Evolutionary conservation across 2,329 filamentous ascomycete genomes (phyloP), one percentile per base, ranked within the genome.

Genomic region (Cladosporium sp.): DNA sequence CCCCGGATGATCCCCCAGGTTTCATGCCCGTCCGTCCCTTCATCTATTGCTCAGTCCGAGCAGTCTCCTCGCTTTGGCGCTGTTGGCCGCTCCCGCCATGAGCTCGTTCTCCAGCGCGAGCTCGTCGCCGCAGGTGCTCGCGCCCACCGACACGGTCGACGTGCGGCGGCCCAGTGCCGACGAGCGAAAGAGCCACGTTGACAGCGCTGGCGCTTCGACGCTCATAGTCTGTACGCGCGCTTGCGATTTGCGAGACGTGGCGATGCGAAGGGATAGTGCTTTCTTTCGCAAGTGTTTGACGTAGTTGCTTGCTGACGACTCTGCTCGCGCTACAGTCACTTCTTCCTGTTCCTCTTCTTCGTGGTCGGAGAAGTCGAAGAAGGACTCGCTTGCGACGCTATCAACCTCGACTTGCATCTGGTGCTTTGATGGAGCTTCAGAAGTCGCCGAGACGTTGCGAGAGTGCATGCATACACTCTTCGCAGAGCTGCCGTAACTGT

Each of bases 301-400:
- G 20, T 51, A 51, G 49, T 19, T 39, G 20, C 49, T 51, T 5
- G 34, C 49, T 9, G 49, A 51, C 12, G 49, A 51, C 19, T 51
- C 30, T 9, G 19, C 30, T 28, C 49, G 19, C 14, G 36, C 36
- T 3, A 39, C 49, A 2, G 17, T 51, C 19, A 38, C 34, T 8
- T 39, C 36, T 51, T 51, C 49, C 9, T 20, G 30, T 2, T 49
- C 20, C 9, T 17, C 42, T 8, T 30, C 22, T 7, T 56, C 42
- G 22, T 54, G 20, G 39, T 55, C 52, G n/a, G 40, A 43, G 25
- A 22, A 19, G 42, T 56, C 54, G 43, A 56, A 56, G 42, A 56
- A 56, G 1, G 34, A 49, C 42, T 14, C 22, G 19, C n/a, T 28
- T 14, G 54, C 42, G 22, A 22, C 28, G 25, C 25, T 3, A 30